Evolutionary conservation across 2,329 filamentous ascomycete species (phyloP), one percentile per base, ranked within the genome.

Genomic region (Colletotrichum sp.): DNA sequence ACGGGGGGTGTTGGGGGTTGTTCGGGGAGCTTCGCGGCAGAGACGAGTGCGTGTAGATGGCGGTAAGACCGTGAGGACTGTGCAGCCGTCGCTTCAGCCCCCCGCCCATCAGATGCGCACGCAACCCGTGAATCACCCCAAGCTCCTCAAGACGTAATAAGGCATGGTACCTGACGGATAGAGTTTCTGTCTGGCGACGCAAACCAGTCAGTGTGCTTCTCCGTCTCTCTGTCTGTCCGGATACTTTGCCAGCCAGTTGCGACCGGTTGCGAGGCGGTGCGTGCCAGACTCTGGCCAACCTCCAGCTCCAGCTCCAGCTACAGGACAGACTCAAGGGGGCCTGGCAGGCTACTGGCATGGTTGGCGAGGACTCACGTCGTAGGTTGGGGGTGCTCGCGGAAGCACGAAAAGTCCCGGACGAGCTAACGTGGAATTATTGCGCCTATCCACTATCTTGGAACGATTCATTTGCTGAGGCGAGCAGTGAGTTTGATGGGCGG

Each of bases 381-480:
- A 48, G 52, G 15, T 66, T 55, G 26, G 34, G 26, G 61, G 56
- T 48, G 62, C 58, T 72, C 69, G 62, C 69, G 73, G 73, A 75
- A 67, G 56, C 69, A 70, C 38, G 55, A 71, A 67, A 72, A 72
- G 56, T 64, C 64, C 73, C 69, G 73, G 69, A 34, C 32, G 24
- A 52, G 62, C 55, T 48, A 75, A 62, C 26, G 38, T 72, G 43
- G 62, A 67, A 75, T 72, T 28, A 64, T 62, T 66, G 56, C 69
- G 64, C 28, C 61, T 74, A 68, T 64, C 62, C 69, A 72, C 69
- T 62, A 62, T 62, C 26, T 64, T 68, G 73, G 73, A 75, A 72
- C 62, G 69, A 68, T 62, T 75, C 64, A 68, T 75, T 72, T 71
- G 30, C 62, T 71, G 62, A 72, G 64, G 73, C 73, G 73, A 66